Base-by-base conservation (phyloP, 1,139 yeast species). In the Diutina rugosa region DNA sequence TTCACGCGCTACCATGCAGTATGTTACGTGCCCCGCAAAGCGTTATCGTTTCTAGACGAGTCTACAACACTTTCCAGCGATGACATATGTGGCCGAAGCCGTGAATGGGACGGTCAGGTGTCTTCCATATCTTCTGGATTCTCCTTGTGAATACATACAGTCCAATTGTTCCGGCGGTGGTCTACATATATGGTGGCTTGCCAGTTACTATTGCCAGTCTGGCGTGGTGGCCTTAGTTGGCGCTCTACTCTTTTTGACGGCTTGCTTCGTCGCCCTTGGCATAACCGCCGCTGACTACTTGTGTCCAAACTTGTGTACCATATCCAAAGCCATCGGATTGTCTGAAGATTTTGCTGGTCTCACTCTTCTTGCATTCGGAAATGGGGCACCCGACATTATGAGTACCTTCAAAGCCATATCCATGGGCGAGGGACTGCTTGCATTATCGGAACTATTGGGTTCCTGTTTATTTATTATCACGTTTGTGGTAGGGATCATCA, bases 371-470 rank as follows among this genome's bases (percentile, higher is more conserved):
- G 96, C 99, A 0, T 75, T 91, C 60, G 98, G 98, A 0, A 93
- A 93, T 68, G 93, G 97, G 9, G 79, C 96, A 0, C 97, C 98
- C 0, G 99, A 93, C 68, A 83, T 93, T 4, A 78, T 90, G 55
- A 81, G 95, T 55, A 90, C 97, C 0, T 89, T 82, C 66, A 84
- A 85, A 51, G 96, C 97, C 6, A 80, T 90, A 81, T 75, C 76
- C 48, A 70, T 81, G 3, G 85, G 81, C 18, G 80, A 87, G 5
- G 83, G 87, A 0, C 78, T 90, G 3, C 71, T 93, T 66, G 98
- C 98, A 0, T 71, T 93, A 5, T 95, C 97, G 1, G 97, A 91
- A 67, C 73, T 91, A 47, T 69, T 90, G 44, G 98, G 99, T 0
- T 91, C 97, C 3, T 88, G 93, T 0, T 77, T 84, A 46, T 86